A percentile compares a stretch with the other conserved stretches of the same genome.
phyloP scores from a whole-genome alignment of 2,329 filamentous ascomycete genomes.

The Mycogone perniciosa region DNA sequence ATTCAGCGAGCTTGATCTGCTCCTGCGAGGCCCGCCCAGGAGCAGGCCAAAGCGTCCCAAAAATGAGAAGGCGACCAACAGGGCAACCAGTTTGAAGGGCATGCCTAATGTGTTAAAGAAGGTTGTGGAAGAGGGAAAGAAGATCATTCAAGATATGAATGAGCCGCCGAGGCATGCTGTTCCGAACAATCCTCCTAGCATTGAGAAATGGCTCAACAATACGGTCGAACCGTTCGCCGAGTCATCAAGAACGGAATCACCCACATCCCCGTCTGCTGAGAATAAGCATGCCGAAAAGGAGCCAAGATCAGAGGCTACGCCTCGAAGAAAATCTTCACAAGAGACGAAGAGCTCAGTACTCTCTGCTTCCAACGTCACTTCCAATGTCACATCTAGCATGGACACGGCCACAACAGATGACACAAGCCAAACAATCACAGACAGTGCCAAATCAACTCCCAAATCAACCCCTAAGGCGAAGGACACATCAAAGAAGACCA shows the following conservation, averaged over 20 bases:
- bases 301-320: neutral
- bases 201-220: constrained; percentile 58
- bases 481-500: constrained; percentile 16
- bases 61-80: constrained; percentile 39
- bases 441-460: constrained; percentile 4
- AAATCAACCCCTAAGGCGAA: constrained; percentile 2
- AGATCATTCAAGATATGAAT: constrained; percentile 56
- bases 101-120: constrained; percentile 60
- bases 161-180: constrained; percentile 47
- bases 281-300: constrained; percentile 6
- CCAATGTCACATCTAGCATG: constrained; percentile 5
- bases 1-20: constrained; percentile 58
- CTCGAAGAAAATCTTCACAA: constrained; percentile 19
- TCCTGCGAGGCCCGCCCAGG: constrained; percentile 41
- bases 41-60: constrained; percentile 35
- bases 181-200: constrained; percentile 53
- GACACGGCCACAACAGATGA: constrained; percentile 5
- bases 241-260: neutral
- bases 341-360: constrained; percentile 17
- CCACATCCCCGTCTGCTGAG: constrained; percentile 3
- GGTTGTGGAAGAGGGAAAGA: constrained; percentile 57
- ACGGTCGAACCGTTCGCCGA: constrained; percentile 60
- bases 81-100: constrained; percentile 52
- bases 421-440: neutral
- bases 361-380: constrained; percentile 17